Evolutionary conservation across 768 basidiomycete species (phyloP), one percentile per base, ranked within the genome.

Genomic region (Neoboletus magnificus): DNA sequence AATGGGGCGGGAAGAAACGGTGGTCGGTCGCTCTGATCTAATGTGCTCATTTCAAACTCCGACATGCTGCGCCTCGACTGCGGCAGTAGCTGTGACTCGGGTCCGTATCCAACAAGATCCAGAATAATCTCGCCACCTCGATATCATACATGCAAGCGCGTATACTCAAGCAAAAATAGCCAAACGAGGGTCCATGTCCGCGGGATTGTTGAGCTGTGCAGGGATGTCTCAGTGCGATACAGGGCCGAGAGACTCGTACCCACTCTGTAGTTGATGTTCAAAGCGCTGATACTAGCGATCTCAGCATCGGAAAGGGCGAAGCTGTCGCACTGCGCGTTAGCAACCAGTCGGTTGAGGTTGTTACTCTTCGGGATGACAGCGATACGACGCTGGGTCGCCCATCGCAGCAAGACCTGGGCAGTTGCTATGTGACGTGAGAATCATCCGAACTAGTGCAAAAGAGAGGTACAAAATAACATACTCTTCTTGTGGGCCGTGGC

Each of bases 311-410:
- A 70, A 43, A 93, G 76, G 59, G 83, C 71, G 58, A 80, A 79
- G 33, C 66, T 66, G 56, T 72, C 67, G 65, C 74, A 75, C 41
- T 77, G 65, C 60, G 86, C 61, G 74, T 83, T 83, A 59, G 74
- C 62, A 20, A 64, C 61, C 54, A 79, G 61, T 49, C 79, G 76
- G 9, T 66, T 56, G 4, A 58, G 48, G 59, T 75, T 62, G 66
- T 82, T 83, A 48, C 78, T 81, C 77, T 93, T 93, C 44, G 90
- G 90, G 57, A 93, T 81, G 43, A 91, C 84, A 33, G 85, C 84
- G 56, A 91, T 77, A 11, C 81, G 84, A 36, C 82, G 83, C 64
- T 90, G 87, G 15, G 85, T 87, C 2, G 87, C 82, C 90, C 90
- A 93, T 60, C 88, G 80, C 50, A 93, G 79, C 37, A 91, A 72